phyloP scores from a whole-genome alignment of 2,329 filamentous ascomycete species.

The Aspergillus sp. region DNA sequence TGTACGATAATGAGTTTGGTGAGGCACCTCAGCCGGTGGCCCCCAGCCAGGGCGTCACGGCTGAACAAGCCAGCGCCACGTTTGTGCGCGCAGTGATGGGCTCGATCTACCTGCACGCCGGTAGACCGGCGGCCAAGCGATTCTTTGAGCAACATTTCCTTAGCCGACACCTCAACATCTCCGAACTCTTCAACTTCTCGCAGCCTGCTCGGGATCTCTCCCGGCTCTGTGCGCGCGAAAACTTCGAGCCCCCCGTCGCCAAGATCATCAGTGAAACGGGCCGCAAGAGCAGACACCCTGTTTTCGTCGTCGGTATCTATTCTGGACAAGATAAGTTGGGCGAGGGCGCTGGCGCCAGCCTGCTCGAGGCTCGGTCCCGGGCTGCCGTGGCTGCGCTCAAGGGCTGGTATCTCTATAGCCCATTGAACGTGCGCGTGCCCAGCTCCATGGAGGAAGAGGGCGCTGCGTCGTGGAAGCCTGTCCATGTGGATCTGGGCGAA shows the following conservation, averaged over 20 bases:
- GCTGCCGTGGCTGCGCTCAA: conserved; percentile 85
- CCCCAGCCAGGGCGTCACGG: conserved; percentile 39
- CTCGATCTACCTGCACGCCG: conserved; percentile 80
- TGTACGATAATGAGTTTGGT: conserved; percentile 84
- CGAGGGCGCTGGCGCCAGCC: conserved; percentile 76
- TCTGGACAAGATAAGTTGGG: conserved; percentile 88
- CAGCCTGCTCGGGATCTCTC: conserved; percentile 80
- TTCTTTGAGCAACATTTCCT: conserved; percentile 86
- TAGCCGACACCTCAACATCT: conserved; percentile 72
- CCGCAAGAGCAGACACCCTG: conserved; percentile 76
- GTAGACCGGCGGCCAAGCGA: conserved; percentile 71
- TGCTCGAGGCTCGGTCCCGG: conserved; percentile 73
- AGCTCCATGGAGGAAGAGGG: conserved; percentile 66
- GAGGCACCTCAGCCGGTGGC: conserved; percentile 46
- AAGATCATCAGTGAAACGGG: conserved; percentile 89
- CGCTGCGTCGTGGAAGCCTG: conserved; percentile 64
- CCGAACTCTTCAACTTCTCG: conserved; percentile 77
- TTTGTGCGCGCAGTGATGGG: conserved; percentile 84
- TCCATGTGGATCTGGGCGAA: conserved; percentile 70
- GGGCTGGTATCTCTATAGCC: conserved; percentile 94
- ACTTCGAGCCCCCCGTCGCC: conserved; percentile 83
- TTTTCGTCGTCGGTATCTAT: conserved; percentile 92
- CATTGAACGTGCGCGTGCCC: conserved; percentile 64
- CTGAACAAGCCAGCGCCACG: conserved; percentile 64
- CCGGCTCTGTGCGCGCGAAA: conserved; percentile 80